Percentiles rank a stretch among this genome's conserved stretches.
Conservation (phyloP, 1,284 basidiomycete genomes). For the Heterobasidion occidentale region DNA sequence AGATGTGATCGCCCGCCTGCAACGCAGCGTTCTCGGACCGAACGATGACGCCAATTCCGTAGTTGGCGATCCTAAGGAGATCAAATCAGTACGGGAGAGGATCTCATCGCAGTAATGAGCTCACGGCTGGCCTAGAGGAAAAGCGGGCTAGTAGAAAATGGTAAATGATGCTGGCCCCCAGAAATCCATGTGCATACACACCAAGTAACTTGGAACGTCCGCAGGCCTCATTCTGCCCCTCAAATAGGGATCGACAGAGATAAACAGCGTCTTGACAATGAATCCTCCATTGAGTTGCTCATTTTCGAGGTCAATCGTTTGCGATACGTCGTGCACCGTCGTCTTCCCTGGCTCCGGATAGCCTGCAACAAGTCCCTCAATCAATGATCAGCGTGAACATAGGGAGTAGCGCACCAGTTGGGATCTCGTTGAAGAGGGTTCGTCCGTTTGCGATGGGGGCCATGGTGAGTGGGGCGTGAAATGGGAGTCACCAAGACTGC, state of each 20-base stretch:
- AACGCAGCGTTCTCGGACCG: too few species aligned
- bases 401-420: neutral
- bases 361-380: neutral
- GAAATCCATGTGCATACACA: neutral
- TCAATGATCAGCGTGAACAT: too few species aligned
- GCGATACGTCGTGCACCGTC: slow-evolving; percentile 20
- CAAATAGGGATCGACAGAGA: slow-evolving; percentile 30
- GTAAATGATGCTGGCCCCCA: too few species aligned
- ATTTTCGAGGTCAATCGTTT: slow-evolving; percentile 27
- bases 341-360: neutral
- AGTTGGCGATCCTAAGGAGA: too few species aligned
- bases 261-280: slow-evolving; percentile 24
- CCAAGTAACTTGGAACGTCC: slow-evolving; percentile 3
- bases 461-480: neutral
- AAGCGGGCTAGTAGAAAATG: too few species aligned
- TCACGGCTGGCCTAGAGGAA: too few species aligned
- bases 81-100: too few species aligned
- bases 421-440: neutral
- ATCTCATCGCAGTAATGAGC: too few species aligned
- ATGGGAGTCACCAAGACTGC: neutral
- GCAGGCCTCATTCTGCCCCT: slow-evolving; percentile 21
- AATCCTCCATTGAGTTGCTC: slow-evolving; percentile 27
- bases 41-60: too few species aligned
- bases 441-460: neutral
- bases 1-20: too few species aligned